Evolutionary conservation across 2,329 filamentous ascomycete genomes (phyloP).

Genomic region (Aspergillus chevalieri): DNA sequence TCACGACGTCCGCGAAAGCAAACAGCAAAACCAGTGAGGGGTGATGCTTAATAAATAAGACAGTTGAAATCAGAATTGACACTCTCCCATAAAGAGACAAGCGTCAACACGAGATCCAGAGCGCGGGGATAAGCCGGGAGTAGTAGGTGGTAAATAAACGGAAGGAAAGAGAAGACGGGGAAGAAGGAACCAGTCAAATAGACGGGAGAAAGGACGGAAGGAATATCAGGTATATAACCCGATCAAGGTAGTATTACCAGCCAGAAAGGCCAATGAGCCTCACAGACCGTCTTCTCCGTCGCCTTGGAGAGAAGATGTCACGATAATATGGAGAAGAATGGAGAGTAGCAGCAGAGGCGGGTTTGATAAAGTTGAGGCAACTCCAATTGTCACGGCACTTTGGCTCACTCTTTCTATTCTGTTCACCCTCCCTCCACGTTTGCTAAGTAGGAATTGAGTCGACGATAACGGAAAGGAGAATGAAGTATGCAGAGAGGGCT

Average conservation of each 20-base stretch:
- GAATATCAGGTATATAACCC: neutral
- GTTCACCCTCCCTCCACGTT: no score
- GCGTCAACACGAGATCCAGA: no score
- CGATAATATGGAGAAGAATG: neutral
- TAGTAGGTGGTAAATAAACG: no score
- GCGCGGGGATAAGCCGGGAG: no score
- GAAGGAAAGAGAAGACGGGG: no score
- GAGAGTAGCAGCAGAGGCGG: neutral
- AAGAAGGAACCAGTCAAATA: no score
- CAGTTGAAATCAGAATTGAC: neutral
- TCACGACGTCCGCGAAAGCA: no score
- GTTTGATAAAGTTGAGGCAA: neutral
- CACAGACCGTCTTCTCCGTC: neutral
- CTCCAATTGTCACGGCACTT: no score
- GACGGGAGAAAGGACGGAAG: neutral
- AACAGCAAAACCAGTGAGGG: no score
- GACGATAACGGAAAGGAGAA: neutral
- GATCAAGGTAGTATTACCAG: neutral
- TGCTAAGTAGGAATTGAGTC: neutral
- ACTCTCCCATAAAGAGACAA: no score
- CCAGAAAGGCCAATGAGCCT: neutral
- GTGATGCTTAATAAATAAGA: no score
- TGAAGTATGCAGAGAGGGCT: conserved; percentile 1
- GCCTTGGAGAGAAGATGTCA: neutral
- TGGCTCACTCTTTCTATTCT: no score